phyloP scores from a whole-genome alignment of 169 alveolate genomes.

The Eimeria brunetti region DNA sequence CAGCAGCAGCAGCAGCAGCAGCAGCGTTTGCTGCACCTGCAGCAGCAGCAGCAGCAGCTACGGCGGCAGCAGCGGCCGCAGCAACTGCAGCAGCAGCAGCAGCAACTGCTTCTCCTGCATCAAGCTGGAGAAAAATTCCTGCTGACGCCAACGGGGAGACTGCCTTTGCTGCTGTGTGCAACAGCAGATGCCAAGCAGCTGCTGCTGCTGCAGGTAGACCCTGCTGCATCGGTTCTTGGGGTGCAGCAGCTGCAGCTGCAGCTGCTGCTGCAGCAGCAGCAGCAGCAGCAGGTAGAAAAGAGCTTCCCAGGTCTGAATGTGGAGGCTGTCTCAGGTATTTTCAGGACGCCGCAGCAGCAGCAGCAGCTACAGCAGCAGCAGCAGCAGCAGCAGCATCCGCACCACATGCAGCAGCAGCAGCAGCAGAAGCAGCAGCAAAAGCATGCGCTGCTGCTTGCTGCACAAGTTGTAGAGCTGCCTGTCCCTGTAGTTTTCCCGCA shows the following conservation, averaged over 20 bases:
- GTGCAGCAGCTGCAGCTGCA: constrained; percentile 67
- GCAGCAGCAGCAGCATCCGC: constrained; percentile 37
- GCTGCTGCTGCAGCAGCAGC: not conserved
- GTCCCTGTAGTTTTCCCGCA: not conserved
- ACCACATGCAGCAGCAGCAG: constrained; percentile 20
- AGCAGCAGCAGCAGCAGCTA: not conserved
- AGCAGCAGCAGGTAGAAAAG: too few relatives aligned
- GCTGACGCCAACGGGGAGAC: constrained; percentile 28
- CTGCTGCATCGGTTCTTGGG: constrained; percentile 43
- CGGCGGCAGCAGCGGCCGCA: too few relatives aligned
- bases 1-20: constrained; percentile 60
- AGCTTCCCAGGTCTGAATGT: constrained; percentile 16
- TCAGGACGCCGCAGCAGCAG: constrained; percentile 1
- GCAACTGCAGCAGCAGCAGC: constrained; percentile 59
- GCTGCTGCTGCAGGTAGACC: constrained; percentile 59
- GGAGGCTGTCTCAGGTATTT: constrained; percentile 16
- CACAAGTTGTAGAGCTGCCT: constrained; percentile 40
- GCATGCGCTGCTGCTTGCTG: constrained; percentile 64
- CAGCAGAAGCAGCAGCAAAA: not conserved
- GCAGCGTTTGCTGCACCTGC: not conserved
- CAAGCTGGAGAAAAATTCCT: not conserved
- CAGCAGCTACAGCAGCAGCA: not conserved
- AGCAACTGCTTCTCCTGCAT: not conserved
- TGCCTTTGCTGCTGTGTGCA: constrained; percentile 64
- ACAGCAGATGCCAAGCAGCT: constrained; percentile 50